Evolutionary conservation across 2,329 filamentous ascomycete genomes (phyloP), one percentile per base, ranked within the genome.

Genomic region (Thelonectria olida): DNA sequence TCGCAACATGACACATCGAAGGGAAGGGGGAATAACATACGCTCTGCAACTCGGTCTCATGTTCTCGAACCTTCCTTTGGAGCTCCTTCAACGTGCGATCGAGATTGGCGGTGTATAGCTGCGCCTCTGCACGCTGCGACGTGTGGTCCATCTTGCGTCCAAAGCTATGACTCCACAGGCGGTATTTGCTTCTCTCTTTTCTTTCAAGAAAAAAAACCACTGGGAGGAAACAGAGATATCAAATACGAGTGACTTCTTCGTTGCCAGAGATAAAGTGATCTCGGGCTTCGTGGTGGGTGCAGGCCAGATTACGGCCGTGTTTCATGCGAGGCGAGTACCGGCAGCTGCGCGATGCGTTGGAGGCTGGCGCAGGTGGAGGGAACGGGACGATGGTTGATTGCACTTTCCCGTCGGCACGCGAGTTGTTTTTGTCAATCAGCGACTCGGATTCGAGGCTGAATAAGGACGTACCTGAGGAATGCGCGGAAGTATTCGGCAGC

Each of bases 1-100:
- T 25, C 9, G 8, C 10, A n/a, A n/a, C 8, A 17, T 25, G 23
- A 5, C n/a, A n/a, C n/a, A n/a, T 13, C 6, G 27, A 22, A 5
- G 12, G 4, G 17, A 27, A 56, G 22, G 13, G 17, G 15, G 9
- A 15, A 23, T 7, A 15, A 44, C 67, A 47, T 67, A 85, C 84
- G 74, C 79, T 80, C 58, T 78, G 74, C 17, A 89, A 74, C 53
- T 81, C 77, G 53, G 75, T 74, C 70, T 88, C 83, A 62, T 86
- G 82, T 69, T 88, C 82, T 56, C 79, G 78, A 27, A 89, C 81
- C 68, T 81, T 81, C 15, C 76, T 79, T 72, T 91, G 87, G 1
- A 95, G 84, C 72, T 90, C 88, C 63, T 82, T 84, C 44, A 94
- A 72, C 2, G 91, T 92, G 54, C 85, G 84, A 58, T 92, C 86